Percentiles rank a stretch among this genome's conserved stretches.
Evolutionary conservation across 2,329 filamentous ascomycete species (phyloP).

Genomic region (Bipolaris sorokiniana): DNA sequence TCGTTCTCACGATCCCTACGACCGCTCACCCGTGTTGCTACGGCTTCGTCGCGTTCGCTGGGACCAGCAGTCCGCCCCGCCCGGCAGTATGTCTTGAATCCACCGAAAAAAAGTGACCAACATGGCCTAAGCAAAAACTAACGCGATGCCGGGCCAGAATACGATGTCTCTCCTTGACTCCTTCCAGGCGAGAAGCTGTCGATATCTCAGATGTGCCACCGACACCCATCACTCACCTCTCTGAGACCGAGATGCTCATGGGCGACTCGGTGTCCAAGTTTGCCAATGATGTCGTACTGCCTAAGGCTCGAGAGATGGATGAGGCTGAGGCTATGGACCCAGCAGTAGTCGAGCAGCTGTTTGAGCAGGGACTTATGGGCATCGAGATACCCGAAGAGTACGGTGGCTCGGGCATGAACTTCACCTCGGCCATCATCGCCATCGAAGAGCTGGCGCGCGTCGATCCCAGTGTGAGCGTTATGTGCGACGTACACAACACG

Average conservation of each 20-base stretch:
- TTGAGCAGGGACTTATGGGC: slow-evolving; percentile 97
- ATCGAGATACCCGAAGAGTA: slow-evolving; percentile 98
- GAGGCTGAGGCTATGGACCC: slow-evolving; percentile 95
- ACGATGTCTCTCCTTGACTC: slow-evolving; percentile 53
- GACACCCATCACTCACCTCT: slow-evolving; percentile 91
- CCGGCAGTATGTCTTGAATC: slow-evolving; percentile 35
- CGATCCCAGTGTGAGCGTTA: slow-evolving; percentile 91
- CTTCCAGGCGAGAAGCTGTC: slow-evolving; percentile 45
- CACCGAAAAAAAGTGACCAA: not conserved
- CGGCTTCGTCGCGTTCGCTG: slow-evolving; percentile 34
- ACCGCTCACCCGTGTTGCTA: slow-evolving; percentile 40
- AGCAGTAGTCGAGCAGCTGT: slow-evolving; percentile 84
- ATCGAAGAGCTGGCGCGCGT: slow-evolving; percentile 96
- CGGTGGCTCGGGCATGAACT: slow-evolving; percentile 98
- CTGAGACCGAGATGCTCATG: slow-evolving; percentile 89
- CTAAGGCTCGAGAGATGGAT: slow-evolving; percentile 96
- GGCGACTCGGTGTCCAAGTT: slow-evolving; percentile 89
- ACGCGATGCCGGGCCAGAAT: slow-evolving; percentile 23
- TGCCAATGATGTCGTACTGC: slow-evolving; percentile 83
- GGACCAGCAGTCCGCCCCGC: slow-evolving; percentile 38
- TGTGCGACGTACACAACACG: slow-evolving; percentile 98
- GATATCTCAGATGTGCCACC: slow-evolving; percentile 77
- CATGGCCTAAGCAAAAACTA: slow-evolving; percentile 2
- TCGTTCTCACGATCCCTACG: slow-evolving; percentile 41
- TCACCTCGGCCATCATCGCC: slow-evolving; percentile 91